These are phyloP conservation scores for Coemansia sp. DNA, from an alignment of 192 early-diverging fungal genomes.

Conservation along the genomic window DNA sequence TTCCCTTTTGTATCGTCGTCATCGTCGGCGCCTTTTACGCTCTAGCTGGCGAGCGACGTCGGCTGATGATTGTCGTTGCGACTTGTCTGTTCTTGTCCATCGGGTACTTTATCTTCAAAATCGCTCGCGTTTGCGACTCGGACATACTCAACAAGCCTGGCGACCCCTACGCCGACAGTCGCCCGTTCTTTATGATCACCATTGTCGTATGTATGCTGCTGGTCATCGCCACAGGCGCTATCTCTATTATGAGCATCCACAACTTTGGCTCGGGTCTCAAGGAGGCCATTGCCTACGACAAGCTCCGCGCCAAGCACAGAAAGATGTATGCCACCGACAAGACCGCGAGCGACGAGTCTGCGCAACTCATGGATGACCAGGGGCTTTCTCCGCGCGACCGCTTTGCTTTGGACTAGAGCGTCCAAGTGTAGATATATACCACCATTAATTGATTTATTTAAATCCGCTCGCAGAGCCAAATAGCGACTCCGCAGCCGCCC, in stretches of 20 bases:
- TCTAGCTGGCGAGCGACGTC: slow-evolving; percentile 35
- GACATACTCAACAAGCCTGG: slow-evolving; percentile 30
- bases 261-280: slow-evolving; percentile 52
- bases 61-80: slow-evolving; percentile 28
- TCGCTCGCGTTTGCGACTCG: slow-evolving; percentile 38
- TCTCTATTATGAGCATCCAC: slow-evolving; percentile 33
- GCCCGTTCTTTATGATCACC: slow-evolving; percentile 53
- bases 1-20: slow-evolving; percentile 36
- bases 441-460: slow-evolving; percentile 42
- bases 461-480: slow-evolving; percentile 85
- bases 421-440: slow-evolving; percentile 1
- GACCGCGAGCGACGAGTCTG: slow-evolving; percentile 10
- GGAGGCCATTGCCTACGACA: slow-evolving; percentile 51
- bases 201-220: slow-evolving; percentile 41
- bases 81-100: slow-evolving; percentile 23
- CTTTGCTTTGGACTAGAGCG: slow-evolving; percentile 32
- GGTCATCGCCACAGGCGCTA: slow-evolving; percentile 31
- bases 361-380: slow-evolving; percentile 12
- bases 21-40: slow-evolving; percentile 34
- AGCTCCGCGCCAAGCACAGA: slow-evolving; percentile 33
- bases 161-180: slow-evolving; percentile 45
- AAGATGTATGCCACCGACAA: slow-evolving; percentile 25
- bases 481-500: slow-evolving; percentile 88
- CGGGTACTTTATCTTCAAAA: slow-evolving; percentile 57
- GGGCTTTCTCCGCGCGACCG: slow-evolving; percentile 22